Conservation (phyloP, 352 stramenopile genomes). For the Pythium graminicola region DNA sequence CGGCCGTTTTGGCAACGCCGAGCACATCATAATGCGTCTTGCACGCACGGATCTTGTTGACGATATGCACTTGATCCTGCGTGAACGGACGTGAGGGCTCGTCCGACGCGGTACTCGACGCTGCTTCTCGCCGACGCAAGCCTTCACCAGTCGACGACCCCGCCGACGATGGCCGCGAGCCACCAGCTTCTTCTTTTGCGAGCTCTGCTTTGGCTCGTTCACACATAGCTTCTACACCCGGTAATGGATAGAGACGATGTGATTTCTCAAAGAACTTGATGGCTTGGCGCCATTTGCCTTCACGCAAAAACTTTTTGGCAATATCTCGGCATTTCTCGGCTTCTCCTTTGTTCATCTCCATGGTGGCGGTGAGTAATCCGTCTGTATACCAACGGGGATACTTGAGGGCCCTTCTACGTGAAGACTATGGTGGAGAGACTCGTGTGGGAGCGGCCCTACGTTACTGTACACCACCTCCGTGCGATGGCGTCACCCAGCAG, state of each 20-base stretch:
- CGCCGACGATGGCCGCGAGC: conserved; percentile 24
- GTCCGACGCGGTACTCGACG: conserved; percentile 29
- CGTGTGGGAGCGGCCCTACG: too few relatives aligned
- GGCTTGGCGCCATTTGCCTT: conserved; percentile 83
- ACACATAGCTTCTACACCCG: conserved; percentile 76
- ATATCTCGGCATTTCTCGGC: conserved; percentile 90
- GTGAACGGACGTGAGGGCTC: conserved; percentile 56
- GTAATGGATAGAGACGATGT: conserved; percentile 81
- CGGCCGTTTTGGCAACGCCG: conserved; percentile 54
- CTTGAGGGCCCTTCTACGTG: too few relatives aligned
- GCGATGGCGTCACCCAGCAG: conserved; percentile 3
- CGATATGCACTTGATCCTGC: conserved; percentile 72
- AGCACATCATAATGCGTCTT: conserved; percentile 89
- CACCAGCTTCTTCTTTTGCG: conserved; percentile 31
- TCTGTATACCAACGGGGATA: neutral
- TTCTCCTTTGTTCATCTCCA: conserved; percentile 91
- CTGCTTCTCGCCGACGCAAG: conserved; percentile 28
- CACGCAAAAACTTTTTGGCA: conserved; percentile 78
- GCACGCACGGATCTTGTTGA: conserved; percentile 83
- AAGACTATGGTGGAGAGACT: too few relatives aligned
- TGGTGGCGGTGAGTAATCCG: conserved; percentile 29
- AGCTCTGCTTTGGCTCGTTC: conserved; percentile 64
- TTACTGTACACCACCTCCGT: too few relatives aligned
- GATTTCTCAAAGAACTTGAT: conserved; percentile 92
- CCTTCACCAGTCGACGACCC: conserved; percentile 20